Conservation (phyloP, 345 rosid species). For the Stellera chamaejasme region DNA sequence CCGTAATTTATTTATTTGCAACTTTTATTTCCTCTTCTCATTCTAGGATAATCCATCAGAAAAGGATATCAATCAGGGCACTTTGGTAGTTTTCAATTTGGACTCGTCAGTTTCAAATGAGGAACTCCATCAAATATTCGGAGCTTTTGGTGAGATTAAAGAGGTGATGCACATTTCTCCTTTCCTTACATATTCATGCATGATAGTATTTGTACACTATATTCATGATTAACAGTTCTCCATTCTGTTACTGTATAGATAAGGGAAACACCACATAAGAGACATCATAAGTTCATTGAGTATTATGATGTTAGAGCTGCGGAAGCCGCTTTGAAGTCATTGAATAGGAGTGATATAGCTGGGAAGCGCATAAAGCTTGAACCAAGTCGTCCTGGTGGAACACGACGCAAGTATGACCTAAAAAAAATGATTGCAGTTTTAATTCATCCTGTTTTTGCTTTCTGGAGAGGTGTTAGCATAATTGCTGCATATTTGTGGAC, state of each 20-base stretch:
- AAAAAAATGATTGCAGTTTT: neutral
- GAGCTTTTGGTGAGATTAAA: slow-evolving; percentile 70
- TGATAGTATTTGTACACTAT: slow-evolving; percentile 6
- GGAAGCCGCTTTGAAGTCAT: slow-evolving; percentile 64
- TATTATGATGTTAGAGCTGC: slow-evolving; percentile 79
- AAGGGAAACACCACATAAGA: slow-evolving; percentile 79
- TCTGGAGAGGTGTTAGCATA: no score
- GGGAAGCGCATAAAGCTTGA: slow-evolving; percentile 84
- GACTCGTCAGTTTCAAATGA: slow-evolving; percentile 69
- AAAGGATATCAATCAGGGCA: slow-evolving; percentile 77
- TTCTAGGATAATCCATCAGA: slow-evolving; percentile 71
- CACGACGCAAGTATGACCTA: slow-evolving; percentile 45
- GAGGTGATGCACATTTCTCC: slow-evolving; percentile 37
- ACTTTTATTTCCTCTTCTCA: slow-evolving; percentile 2
- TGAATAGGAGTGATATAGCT: slow-evolving; percentile 68
- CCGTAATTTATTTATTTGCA: neutral
- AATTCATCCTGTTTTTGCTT: no score
- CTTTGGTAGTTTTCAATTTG: slow-evolving; percentile 70
- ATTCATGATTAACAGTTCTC: slow-evolving; percentile 18
- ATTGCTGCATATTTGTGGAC: no score
- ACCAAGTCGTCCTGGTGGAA: slow-evolving; percentile 87
- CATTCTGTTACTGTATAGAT: slow-evolving; percentile 32
- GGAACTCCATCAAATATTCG: slow-evolving; percentile 64
- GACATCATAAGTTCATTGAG: slow-evolving; percentile 79
- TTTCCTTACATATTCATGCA: neutral